Evolutionary conservation across 805 yeast genomes (phyloP).

Genomic region (Metschnikowia lunata): DNA sequence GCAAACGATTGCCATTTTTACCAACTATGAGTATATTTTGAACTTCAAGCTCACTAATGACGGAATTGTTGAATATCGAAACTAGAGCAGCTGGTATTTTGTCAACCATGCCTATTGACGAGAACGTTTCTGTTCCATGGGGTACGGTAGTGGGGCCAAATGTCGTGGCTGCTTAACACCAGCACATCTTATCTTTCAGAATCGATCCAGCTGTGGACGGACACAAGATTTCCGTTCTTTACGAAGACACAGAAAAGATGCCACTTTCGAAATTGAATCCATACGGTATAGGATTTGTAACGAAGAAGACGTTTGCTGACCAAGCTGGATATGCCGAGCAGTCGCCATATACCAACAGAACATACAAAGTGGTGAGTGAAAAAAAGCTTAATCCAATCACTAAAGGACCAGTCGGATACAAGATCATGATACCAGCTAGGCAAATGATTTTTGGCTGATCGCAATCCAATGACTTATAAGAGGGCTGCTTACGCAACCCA

Average conservation of each 20-base stretch:
- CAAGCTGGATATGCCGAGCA: constrained; percentile 70
- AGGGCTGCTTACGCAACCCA: constrained; percentile 75
- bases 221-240: constrained; percentile 67
- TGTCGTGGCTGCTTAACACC: constrained; percentile 81
- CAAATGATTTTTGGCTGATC: constrained; percentile 71
- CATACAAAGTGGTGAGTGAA: constrained; percentile 73
- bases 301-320: constrained; percentile 61
- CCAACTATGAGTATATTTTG: constrained; percentile 76
- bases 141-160: constrained; percentile 78
- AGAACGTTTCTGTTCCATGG: constrained; percentile 60
- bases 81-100: constrained; percentile 84
- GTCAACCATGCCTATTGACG: constrained; percentile 79
- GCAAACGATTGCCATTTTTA: constrained; percentile 80
- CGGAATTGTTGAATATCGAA: constrained; percentile 73
- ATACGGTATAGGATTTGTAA: constrained; percentile 63
- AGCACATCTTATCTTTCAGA: constrained; percentile 74
- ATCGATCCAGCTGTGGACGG: constrained; percentile 83
- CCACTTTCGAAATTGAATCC: constrained; percentile 55
- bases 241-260: constrained; percentile 64
- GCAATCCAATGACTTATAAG: constrained; percentile 57
- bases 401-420: constrained; percentile 71
- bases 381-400: constrained; percentile 64
- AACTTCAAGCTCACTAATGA: constrained; percentile 72
- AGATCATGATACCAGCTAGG: constrained; percentile 66
- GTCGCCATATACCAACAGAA: constrained; percentile 70